phyloP scores from a whole-genome alignment of 768 basidiomycete species.

The Mycena alexandri region DNA sequence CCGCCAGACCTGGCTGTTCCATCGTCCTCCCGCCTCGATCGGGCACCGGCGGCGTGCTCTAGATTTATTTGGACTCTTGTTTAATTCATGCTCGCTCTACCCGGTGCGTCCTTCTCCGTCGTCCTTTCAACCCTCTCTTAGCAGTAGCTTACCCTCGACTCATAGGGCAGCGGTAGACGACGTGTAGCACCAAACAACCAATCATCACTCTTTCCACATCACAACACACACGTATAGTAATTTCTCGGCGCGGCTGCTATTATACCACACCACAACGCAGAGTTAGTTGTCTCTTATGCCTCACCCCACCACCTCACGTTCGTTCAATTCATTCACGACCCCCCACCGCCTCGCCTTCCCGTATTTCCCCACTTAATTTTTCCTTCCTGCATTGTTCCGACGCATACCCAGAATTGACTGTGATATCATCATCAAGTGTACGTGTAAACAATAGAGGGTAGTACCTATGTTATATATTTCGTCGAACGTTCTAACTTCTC shows the following conservation, averaged over 20 bases:
- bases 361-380: constrained; percentile 27
- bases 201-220: constrained; percentile 38
- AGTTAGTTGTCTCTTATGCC: constrained; percentile 27
- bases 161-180: constrained; percentile 34
- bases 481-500: background rate
- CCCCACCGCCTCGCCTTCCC: background rate
- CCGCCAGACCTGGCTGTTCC: constrained; percentile 11
- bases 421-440: constrained; percentile 37
- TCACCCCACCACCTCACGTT: constrained; percentile 34
- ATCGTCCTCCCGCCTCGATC: constrained; percentile 2
- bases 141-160: background rate
- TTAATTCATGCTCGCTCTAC: constrained; percentile 36
- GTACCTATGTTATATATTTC: constrained; percentile 35
- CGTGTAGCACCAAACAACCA: constrained; percentile 31
- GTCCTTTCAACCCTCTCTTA: background rate
- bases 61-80: constrained; percentile 41
- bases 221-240: constrained; percentile 37
- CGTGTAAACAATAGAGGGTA: constrained; percentile 39
- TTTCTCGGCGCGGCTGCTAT: constrained; percentile 26
- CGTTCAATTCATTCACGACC: constrained; percentile 23
- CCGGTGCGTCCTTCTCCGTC: constrained; percentile 18
- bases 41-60: constrained; percentile 30
- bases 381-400: constrained; percentile 33
- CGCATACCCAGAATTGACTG: constrained; percentile 41
- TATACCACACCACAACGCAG: constrained; percentile 34